Evolutionary conservation across 2,329 filamentous ascomycete species (phyloP).

Genomic region (Pseudogymnoascus sp.): DNA sequence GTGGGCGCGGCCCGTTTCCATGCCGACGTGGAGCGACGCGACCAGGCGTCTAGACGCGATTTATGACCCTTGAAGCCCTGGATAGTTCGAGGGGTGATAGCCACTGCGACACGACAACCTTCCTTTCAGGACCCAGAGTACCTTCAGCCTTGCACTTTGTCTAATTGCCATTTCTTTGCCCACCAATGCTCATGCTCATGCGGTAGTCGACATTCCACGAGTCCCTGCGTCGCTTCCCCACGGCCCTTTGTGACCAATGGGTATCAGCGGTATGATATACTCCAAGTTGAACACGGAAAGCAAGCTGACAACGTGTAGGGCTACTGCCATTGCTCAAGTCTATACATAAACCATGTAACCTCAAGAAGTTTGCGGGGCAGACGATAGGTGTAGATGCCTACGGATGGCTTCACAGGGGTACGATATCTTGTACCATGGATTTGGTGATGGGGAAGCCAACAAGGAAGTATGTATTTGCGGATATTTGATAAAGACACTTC

Average conservation of each 20-base stretch:
- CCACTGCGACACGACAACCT: neutral
- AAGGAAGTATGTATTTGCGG: slow-evolving; percentile 55
- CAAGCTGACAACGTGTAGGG: slow-evolving; percentile 44
- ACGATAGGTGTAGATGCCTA: slow-evolving; percentile 95
- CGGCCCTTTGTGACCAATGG: slow-evolving; percentile 21
- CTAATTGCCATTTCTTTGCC: neutral
- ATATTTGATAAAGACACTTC: slow-evolving; percentile 16
- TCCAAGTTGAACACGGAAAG: neutral
- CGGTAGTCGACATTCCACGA: slow-evolving; percentile 8
- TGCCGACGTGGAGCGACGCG: slow-evolving; percentile 9
- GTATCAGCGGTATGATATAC: slow-evolving; percentile 21
- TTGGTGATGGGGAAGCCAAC: slow-evolving; percentile 84
- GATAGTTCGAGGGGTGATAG: neutral
- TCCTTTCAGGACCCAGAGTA: neutral
- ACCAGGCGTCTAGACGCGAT: neutral
- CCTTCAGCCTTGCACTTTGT: neutral
- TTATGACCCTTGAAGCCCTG: neutral
- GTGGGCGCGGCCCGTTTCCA: slow-evolving; percentile 14
- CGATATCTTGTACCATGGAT: slow-evolving; percentile 83
- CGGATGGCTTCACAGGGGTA: slow-evolving; percentile 94
- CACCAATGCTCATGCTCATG: slow-evolving; percentile 9
- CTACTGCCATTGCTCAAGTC: slow-evolving; percentile 90
- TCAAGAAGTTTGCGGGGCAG: slow-evolving; percentile 82
- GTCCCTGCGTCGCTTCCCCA: slow-evolving; percentile 16
- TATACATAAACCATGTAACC: slow-evolving; percentile 79